Base-by-base conservation (phyloP, 129 eudicot genomes). In the Chrysanthemum lavandulifolium region DNA sequence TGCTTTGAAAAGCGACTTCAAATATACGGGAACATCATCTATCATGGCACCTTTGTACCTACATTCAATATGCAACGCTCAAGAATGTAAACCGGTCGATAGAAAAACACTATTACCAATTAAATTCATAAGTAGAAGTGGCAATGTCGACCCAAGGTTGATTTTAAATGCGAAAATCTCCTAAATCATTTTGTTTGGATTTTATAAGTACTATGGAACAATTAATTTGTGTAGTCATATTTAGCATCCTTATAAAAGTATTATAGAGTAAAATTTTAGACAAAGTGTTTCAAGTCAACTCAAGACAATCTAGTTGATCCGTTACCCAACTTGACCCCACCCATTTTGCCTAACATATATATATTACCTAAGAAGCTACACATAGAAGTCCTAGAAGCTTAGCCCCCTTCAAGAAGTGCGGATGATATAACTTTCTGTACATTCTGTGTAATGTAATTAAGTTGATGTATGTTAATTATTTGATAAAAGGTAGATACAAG, bases 21-120 rank as follows among this genome's bases (percentile, higher is more conserved):
- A 94, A 94, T 78, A 94, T 94, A 62, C 93, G 93, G 64, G 99
- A 53, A 94, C 94, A 64, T 94, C 99, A 16, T 94, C 99, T 18
- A 94, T 80, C 99, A 94, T 94, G 64, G 99, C 86, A 67, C 78
- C 80, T 78, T 87, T 94, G 85, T 90, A 90, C 85, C 99, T 93
- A 74, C 50, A 69, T 6, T 25, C 67, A 3, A 50, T 25, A 69
- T 49, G 14, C 33, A 58, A 10, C 50, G 18, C 10, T 61, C 48
- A 57, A 9, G 63, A 25, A 58, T n/a, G 61, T 56, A n/a, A 56
- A 56, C 21, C 27, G 16, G 61, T 56, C 61, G 61, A 14, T 5
- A 6, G 45, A 2, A 15, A 47, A 21, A 12, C 59, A 50, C 10
- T 43, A 1, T 71, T 71, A 13, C 21, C 13, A 57, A 57, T 40